Percentiles rank a stretch among this genome's conserved stretches.
Evolutionary conservation across 2,329 filamentous ascomycete genomes (phyloP).

Genomic region (Fusarium sp.): DNA sequence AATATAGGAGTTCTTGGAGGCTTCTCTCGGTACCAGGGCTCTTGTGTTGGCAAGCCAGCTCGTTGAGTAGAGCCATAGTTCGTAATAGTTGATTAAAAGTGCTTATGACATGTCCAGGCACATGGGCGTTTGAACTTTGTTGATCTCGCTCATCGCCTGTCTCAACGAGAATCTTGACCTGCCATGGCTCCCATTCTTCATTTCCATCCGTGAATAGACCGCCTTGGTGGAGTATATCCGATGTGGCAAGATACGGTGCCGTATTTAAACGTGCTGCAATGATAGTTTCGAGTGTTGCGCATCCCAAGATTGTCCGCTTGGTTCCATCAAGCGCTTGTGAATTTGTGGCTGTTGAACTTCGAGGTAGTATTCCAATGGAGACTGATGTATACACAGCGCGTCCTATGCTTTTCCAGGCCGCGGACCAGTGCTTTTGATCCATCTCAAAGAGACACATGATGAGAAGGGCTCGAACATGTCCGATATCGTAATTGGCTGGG

Average conservation of each 20-base stretch:
- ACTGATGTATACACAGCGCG: neutral
- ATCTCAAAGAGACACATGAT: neutral
- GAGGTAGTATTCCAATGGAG: neutral
- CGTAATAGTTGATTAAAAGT: neutral
- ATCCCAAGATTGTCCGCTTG: neutral
- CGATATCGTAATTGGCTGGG: neutral
- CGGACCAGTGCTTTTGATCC: neutral
- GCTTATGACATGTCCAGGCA: constrained; percentile 12
- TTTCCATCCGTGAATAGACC: neutral
- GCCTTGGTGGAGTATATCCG: neutral
- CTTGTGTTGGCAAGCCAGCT: no score
- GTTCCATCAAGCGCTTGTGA: neutral
- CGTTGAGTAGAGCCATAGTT: no score
- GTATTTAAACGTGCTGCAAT: neutral
- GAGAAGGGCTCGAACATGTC: constrained; percentile 1
- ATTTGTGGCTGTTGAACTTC: no score
- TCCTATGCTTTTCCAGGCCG: neutral
- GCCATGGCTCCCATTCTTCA: constrained; percentile 14
- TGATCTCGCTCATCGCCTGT: rapidly evolving
- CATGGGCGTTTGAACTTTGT: neutral
- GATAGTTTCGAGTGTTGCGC: neutral
- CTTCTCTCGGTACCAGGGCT: no score
- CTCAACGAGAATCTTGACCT: neutral
- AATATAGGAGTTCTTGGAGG: neutral
- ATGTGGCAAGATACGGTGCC: neutral